Conservation (phyloP, 352 stramenopile species). For the Pythium dissimile region DNA sequence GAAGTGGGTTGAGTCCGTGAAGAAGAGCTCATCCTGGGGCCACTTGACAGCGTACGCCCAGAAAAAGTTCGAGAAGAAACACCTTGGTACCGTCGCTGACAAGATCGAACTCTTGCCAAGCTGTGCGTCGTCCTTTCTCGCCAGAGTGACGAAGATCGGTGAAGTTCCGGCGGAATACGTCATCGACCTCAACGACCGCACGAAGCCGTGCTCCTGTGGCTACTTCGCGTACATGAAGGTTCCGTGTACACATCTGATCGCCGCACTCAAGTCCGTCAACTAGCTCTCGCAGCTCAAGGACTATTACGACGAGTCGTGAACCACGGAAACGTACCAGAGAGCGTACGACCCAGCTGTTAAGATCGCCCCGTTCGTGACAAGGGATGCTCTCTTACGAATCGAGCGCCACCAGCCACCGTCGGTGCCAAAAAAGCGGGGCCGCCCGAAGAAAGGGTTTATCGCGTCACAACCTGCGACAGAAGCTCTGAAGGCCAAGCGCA, state of each 20-base stretch:
- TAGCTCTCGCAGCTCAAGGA: too few species aligned
- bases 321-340: background rate
- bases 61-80: background rate
- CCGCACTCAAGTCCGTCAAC: too few species aligned
- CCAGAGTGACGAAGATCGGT: background rate
- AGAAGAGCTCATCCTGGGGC: background rate
- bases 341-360: background rate
- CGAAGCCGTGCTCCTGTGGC: background rate
- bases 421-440: background rate
- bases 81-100: too few species aligned
- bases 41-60: background rate
- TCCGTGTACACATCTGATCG: conserved; percentile 2
- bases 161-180: background rate
- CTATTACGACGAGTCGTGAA: background rate
- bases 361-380: background rate
- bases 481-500: background rate
- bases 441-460: conserved; percentile 1
- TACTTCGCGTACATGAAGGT: background rate
- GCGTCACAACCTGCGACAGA: conserved; percentile 3
- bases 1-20: too few species aligned
- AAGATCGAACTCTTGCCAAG: background rate
- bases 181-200: background rate
- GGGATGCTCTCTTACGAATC: background rate
- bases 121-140: background rate
- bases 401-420: background rate